phyloP scores from a whole-genome alignment of 2,329 filamentous ascomycete species.

The Ophiostoma perfectum region DNA sequence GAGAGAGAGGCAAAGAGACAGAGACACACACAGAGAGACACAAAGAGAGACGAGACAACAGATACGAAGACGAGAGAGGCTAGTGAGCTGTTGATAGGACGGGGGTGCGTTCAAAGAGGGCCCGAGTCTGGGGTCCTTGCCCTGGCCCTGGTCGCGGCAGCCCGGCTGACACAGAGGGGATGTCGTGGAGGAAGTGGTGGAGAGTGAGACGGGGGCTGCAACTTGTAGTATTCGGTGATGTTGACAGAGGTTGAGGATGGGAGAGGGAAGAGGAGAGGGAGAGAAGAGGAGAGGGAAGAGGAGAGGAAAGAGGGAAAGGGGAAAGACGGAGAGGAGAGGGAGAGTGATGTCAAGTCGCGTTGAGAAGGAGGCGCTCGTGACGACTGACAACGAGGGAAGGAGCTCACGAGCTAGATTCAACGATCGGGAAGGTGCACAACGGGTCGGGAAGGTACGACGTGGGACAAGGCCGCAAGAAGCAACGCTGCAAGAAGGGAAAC shows the following conservation, averaged over 20 bases:
- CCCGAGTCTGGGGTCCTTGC: conserved; percentile 13
- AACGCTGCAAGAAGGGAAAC: background rate
- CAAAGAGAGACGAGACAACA: background rate
- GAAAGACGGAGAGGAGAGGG: background rate
- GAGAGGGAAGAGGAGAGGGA: background rate
- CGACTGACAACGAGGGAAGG: background rate
- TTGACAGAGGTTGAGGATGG: background rate
- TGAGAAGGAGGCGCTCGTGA: too few relatives aligned
- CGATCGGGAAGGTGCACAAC: conserved; percentile 3
- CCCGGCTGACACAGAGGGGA: background rate
- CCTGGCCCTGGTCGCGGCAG: background rate
- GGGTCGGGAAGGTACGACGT: conserved; percentile 6
- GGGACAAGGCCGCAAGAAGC: background rate
- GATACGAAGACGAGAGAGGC: too few relatives aligned
- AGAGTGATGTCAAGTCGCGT: background rate
- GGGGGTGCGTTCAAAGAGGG: conserved; percentile 16
- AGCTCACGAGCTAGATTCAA: background rate
- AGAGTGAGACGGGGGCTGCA: background rate
- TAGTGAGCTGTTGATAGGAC: background rate
- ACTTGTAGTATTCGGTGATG: background rate
- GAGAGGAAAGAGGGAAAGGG: background rate
- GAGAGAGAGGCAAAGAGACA: background rate
- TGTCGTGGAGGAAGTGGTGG: background rate
- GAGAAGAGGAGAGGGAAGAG: background rate
- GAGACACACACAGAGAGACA: background rate